Percentiles rank a stretch among this genome's conserved stretches.
These are phyloP conservation scores for Ascocoryne sarcoides DNA, from an alignment of 2,329 filamentous ascomycete genomes.

Conservation along the genomic window DNA sequence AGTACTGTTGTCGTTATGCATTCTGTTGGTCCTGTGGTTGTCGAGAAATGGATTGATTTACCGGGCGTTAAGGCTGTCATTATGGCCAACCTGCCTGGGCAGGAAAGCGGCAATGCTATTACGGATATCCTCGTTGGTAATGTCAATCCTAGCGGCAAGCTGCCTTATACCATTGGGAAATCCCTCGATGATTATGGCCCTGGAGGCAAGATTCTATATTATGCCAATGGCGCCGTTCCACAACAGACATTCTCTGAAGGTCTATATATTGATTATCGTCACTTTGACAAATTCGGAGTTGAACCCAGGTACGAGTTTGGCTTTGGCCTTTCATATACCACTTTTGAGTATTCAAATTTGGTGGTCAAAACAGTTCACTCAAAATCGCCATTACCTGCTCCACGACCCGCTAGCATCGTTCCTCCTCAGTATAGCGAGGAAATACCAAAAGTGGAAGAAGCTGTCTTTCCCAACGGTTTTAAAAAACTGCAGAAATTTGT, in stretches of 20 bases:
- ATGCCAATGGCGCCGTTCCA: slow-evolving; percentile 59
- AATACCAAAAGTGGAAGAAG: slow-evolving; percentile 41
- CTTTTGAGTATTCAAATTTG: slow-evolving; percentile 45
- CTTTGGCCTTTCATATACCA: slow-evolving; percentile 66
- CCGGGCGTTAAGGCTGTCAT: slow-evolving; percentile 71
- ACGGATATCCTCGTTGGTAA: slow-evolving; percentile 72
- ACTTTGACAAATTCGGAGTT: slow-evolving; percentile 71
- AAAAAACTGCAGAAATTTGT: slow-evolving; percentile 52
- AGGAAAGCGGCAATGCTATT: slow-evolving; percentile 78
- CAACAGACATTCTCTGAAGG: slow-evolving; percentile 81
- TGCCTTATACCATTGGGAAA: slow-evolving; percentile 82
- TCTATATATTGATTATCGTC: slow-evolving; percentile 80
- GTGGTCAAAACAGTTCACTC: slow-evolving; percentile 33
- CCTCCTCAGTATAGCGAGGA: slow-evolving; percentile 42
- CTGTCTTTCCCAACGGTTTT: slow-evolving; percentile 48
- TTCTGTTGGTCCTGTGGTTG: slow-evolving; percentile 70
- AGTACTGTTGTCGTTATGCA: slow-evolving; percentile 79
- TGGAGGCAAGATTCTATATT: slow-evolving; percentile 58
- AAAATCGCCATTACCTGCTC: slow-evolving; percentile 27
- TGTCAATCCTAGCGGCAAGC: slow-evolving; percentile 58
- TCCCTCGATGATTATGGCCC: slow-evolving; percentile 67
- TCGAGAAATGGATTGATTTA: slow-evolving; percentile 74
- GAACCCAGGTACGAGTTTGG: slow-evolving; percentile 79
- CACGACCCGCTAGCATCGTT: slow-evolving; percentile 29
- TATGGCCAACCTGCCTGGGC: slow-evolving; percentile 76